Percentiles rank a stretch among this genome's conserved stretches.
These are phyloP conservation scores for Ceratocystis colombiana DNA, from an alignment of 2,329 filamentous ascomycete genomes.

Conservation along the genomic window DNA sequence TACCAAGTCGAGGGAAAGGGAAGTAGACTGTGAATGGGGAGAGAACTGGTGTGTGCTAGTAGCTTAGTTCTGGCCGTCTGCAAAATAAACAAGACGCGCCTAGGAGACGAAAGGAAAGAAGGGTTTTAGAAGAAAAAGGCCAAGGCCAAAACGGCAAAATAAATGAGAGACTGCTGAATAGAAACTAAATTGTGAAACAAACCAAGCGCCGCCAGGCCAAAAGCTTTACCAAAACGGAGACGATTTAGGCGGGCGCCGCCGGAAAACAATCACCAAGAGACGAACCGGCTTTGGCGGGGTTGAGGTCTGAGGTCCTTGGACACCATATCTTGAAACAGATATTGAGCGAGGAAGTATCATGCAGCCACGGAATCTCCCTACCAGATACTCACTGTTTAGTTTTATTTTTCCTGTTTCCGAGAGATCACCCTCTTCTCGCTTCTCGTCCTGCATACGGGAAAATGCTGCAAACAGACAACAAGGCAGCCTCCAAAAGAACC, in stretches of 20 bases:
- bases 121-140: too few relatives aligned
- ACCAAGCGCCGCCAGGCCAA: too few relatives aligned
- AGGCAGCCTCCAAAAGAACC: too few relatives aligned
- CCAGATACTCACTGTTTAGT: background rate
- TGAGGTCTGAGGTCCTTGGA: background rate
- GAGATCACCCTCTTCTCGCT: background rate
- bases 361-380: background rate
- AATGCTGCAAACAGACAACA: background rate
- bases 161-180: too few relatives aligned
- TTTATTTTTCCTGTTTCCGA: background rate
- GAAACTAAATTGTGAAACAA: too few relatives aligned
- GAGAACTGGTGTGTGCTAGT: background rate
- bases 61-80: background rate
- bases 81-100: background rate
- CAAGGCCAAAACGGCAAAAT: too few relatives aligned
- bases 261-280: background rate
- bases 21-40: background rate
- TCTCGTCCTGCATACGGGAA: background rate
- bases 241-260: background rate
- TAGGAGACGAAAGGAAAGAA: too few relatives aligned
- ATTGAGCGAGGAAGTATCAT: background rate
- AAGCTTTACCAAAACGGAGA: too few relatives aligned
- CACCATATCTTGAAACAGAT: background rate
- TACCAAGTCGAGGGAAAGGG: background rate
- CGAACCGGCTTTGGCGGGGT: slow-evolving; percentile 1